Evolutionary conservation across 208 protist genomes (phyloP), one percentile per base, ranked within the genome.

Genomic region (Giardia muris): DNA sequence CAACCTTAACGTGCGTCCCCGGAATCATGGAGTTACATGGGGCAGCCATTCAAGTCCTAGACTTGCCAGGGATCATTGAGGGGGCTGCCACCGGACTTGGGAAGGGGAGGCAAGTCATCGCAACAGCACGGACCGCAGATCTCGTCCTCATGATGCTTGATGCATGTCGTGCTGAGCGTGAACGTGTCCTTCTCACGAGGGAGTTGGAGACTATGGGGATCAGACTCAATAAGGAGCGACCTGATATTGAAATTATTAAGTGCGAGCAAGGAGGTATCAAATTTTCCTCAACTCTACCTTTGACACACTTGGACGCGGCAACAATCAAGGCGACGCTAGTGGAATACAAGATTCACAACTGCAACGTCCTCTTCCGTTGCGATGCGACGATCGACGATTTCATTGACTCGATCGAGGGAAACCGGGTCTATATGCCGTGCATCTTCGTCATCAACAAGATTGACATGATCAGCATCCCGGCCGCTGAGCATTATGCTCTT

Each of bases 51-150:
- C 98, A 99, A 94, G 96, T 99, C 93, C 94, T 99, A 30, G 98
- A 99, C 95, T 93, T 99, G 10, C 98, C 98, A 39, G 98, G 98
- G 93, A 99, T 99, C 93, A 98, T 99, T 93, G 97, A 99, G 94
- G 98, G 98, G 48, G 97, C 97, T 0, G 95, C 97, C 0, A 96
- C 97, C 67, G 97, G 97, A 3, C 97, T 97, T 87, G 98, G 98
- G 10, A 95, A 97, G 76, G 98, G 98, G 22, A 93, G 96, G 30
- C 98, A 99, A 94, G 98, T 99, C 22, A 98, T 99, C 91, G 96
- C 97, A 2, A 97, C 97, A 0, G 97, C 97, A 0, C 94, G 97
- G 47, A 98, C 97, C 30, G 95, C 97, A 0, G 97, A 98, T 94
- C 96, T 98, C 92, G 97, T 99, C 92, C 95, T 99, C 86, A 96